Evolutionary conservation across 2,329 filamentous ascomycete genomes (phyloP).

Genomic region (Fusarium virguliforme): DNA sequence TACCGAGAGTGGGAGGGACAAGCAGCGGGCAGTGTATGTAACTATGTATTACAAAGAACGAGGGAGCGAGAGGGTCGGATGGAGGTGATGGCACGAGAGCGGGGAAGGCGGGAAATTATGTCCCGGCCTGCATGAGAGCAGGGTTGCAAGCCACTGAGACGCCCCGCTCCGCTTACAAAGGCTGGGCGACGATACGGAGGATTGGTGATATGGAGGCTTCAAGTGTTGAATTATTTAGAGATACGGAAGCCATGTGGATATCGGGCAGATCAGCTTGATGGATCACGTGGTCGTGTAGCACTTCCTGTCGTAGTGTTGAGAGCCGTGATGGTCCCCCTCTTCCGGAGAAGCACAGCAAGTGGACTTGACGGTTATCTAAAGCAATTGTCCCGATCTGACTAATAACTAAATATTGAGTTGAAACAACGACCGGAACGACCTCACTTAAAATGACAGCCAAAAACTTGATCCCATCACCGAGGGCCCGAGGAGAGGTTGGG

Average conservation of each 20-base stretch:
- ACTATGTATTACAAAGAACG: conserved; percentile 2
- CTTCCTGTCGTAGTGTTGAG: not conserved
- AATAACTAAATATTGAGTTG: not conserved
- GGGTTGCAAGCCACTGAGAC: conserved; percentile 4
- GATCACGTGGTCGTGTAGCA: not conserved
- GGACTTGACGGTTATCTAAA: not conserved
- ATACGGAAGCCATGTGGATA: not conserved
- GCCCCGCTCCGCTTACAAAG: not conserved
- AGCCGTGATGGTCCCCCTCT: not conserved
- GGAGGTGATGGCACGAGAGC: conserved; percentile 9
- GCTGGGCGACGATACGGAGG: too few species aligned
- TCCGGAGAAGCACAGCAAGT: not conserved
- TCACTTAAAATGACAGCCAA: not conserved
- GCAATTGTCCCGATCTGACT: not conserved
- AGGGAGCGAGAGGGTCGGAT: not conserved
- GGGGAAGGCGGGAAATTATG: conserved; percentile 12
- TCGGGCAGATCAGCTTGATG: not conserved
- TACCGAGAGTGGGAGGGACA: not conserved
- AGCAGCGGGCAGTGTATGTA: not conserved
- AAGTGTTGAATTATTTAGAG: not conserved
- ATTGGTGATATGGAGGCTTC: not conserved
- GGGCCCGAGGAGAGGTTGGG: too few species aligned
- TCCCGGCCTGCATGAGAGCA: not conserved
- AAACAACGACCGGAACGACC: not conserved
- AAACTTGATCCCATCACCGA: not conserved